A percentile compares a stretch with the other conserved stretches of the same genome.
These are phyloP conservation scores for Panellus pusillus DNA, from an alignment of 768 basidiomycete species.

Conservation along the genomic window DNA sequence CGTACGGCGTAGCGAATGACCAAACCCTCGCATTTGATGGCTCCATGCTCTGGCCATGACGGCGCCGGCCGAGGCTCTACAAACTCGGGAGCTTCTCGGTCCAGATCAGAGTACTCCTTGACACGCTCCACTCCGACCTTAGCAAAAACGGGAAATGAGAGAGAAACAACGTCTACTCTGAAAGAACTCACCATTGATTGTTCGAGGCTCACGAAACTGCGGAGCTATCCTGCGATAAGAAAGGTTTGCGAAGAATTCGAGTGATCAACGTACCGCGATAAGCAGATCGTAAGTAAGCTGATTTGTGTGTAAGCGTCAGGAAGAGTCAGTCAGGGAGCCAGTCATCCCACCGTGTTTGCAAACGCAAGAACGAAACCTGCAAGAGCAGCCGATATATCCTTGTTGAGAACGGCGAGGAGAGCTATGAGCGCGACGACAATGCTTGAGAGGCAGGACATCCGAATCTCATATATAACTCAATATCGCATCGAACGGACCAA, in stretches of 20 bases:
- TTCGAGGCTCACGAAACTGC: conserved; percentile 83
- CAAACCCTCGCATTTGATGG: conserved; percentile 69
- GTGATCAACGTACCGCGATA: conserved; percentile 50
- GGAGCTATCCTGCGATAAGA: conserved; percentile 41
- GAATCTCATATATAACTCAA: conserved; percentile 28
- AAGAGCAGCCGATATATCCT: conserved; percentile 71
- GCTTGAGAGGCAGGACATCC: conserved; percentile 81
- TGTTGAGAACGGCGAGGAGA: conserved; percentile 62
- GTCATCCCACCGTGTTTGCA: conserved; percentile 48
- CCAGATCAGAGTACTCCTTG: conserved; percentile 85
- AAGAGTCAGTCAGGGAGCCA: too few species aligned
- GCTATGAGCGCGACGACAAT: conserved; percentile 70
- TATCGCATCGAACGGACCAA: too few species aligned
- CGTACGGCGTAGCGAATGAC: conserved; percentile 77
- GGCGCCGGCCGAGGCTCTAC: conserved; percentile 77
- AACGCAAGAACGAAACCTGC: conserved; percentile 89
- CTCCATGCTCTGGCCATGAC: conserved; percentile 74
- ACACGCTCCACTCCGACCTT: conserved; percentile 84
- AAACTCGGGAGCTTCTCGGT: conserved; percentile 77
- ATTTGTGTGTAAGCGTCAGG: background rate
- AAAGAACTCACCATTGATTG: conserved; percentile 97
- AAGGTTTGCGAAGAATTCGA: too few species aligned
- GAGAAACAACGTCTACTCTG: too few species aligned
- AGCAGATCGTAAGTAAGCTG: conserved; percentile 68
- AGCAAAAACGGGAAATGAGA: too few species aligned